Evolutionary conservation across 371 early-diverging fungal genomes (phyloP), one percentile per base, ranked within the genome.

Genomic region (Mortierella sp.): DNA sequence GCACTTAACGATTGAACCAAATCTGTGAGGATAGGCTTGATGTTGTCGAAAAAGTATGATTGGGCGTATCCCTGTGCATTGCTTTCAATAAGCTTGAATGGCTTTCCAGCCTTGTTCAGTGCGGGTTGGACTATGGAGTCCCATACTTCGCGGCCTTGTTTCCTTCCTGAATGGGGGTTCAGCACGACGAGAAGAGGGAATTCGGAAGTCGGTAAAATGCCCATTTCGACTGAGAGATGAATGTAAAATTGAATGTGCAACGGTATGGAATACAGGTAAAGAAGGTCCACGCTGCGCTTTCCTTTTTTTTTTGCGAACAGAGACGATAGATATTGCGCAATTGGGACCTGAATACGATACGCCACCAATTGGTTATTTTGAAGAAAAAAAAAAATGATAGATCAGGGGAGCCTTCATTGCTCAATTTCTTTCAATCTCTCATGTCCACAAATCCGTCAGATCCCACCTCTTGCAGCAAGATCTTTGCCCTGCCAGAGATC

Each of bases 181-280:
- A 80, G 66, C n/a, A 80, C 69, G n/a, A 80, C 69, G 15, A 80
- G 59, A 10, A 70, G 21, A 32, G 81, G 81, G 60, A 80, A 80
- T 13, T 53, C 57, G 58, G 77, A 72, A 2, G 74, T 73, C 8
- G 81, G 59, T 48, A 72, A 47, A 53, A 80, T 80, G 60, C 81
- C 81, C 81, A 80, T 80, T 55, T 22, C 11, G 22, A 55, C 10
- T 55, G 15, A 55, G 32, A 55, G 28, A 43, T 45, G 62, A 21
- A 36, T 13, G 43, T 52, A 21, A 43, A 61, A 33, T 57, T 21
- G 36, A 58, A 41, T 24, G 15, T 19, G 9, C n/a, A 28, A 11
- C 21, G 4, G 58, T 57, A 33, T 48, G 60, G 45, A 59, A 36
- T 59, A 15, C 8, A n/a, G 33, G 52, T 7, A 52, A 43, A 15